Evolutionary conservation across 352 stramenopile species (phyloP).

Genomic region (Pythium coloratum): DNA sequence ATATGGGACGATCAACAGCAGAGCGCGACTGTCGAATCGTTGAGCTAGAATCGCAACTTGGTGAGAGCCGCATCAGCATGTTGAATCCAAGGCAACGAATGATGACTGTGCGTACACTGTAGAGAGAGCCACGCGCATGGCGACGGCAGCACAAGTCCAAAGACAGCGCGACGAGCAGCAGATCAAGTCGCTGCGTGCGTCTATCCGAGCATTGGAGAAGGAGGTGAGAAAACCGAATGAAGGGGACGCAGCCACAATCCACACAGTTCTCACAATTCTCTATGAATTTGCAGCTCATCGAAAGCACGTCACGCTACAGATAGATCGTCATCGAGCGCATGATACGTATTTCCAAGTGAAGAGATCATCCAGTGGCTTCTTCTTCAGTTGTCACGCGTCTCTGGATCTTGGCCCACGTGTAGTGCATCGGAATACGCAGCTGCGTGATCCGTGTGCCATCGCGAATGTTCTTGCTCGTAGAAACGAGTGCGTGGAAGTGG

Average conservation of each 20-base stretch:
- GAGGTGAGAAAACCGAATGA: conserved; percentile 10
- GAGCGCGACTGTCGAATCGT: conserved; percentile 15
- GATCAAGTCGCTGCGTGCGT: conserved; percentile 31
- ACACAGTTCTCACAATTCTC: neutral
- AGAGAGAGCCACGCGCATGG: conserved; percentile 8
- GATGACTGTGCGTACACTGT: neutral
- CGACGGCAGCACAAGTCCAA: conserved; percentile 5
- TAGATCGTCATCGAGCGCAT: neutral
- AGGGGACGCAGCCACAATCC: neutral
- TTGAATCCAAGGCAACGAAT: neutral
- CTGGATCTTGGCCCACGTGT: conserved; percentile 50
- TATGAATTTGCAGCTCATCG: conserved; percentile 15
- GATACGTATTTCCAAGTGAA: neutral
- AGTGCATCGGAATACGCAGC: conserved; percentile 63
- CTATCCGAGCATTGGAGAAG: conserved; percentile 30
- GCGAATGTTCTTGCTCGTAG: conserved; percentile 61
- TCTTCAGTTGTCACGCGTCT: conserved; percentile 39
- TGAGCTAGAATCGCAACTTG: conserved; percentile 25
- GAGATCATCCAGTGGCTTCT: conserved; percentile 20
- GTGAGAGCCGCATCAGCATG: neutral
- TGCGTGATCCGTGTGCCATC: conserved; percentile 75
- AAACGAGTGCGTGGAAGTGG: conserved; percentile 66
- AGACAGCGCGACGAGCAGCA: conserved; percentile 26
- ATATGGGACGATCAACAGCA: conserved; percentile 1
- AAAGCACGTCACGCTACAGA: conserved; percentile 14